Percentiles rank a stretch among this genome's conserved stretches.
Conservation (phyloP, 1,284 basidiomycete genomes). For the Pyrrhoderma noxium region DNA sequence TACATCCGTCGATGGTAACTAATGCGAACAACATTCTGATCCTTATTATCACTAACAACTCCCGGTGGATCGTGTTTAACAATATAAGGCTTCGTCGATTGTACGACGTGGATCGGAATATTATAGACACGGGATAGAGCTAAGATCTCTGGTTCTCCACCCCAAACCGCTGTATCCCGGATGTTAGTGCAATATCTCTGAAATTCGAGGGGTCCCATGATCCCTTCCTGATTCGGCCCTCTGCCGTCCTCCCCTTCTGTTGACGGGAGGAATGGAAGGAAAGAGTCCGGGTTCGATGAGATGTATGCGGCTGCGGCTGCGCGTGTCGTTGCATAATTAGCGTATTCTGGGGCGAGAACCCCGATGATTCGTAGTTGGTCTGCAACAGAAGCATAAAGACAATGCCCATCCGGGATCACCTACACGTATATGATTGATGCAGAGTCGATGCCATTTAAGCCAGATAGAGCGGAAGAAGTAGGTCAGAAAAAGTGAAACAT, state of each 20-base stretch:
- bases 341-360: conserved; percentile 47
- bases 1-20: conserved; percentile 92
- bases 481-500: too few species aligned
- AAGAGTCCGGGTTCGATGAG: conserved; percentile 79
- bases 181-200: conserved; percentile 75
- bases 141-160: conserved; percentile 94
- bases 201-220: conserved; percentile 71
- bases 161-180: conserved; percentile 85
- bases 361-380: conserved; percentile 74
- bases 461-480: too few species aligned
- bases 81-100: conserved; percentile 73
- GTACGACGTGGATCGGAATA: conserved; percentile 89
- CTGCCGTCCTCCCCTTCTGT: conserved; percentile 68
- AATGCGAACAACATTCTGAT: conserved; percentile 51
- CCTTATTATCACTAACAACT: conserved; percentile 31
- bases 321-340: conserved; percentile 57
- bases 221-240: conserved; percentile 58
- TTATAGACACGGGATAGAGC: conserved; percentile 82
- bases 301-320: conserved; percentile 79
- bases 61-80: conserved; percentile 69
- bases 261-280: conserved; percentile 89
- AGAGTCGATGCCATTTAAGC: not conserved
- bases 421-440: conserved; percentile 27
- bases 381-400: conserved; percentile 88
- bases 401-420: conserved; percentile 94